Percentiles rank a stretch among this genome's conserved stretches.
Conservation (phyloP, 2,329 filamentous ascomycete species). For the Pseudogymnoascus sp. region DNA sequence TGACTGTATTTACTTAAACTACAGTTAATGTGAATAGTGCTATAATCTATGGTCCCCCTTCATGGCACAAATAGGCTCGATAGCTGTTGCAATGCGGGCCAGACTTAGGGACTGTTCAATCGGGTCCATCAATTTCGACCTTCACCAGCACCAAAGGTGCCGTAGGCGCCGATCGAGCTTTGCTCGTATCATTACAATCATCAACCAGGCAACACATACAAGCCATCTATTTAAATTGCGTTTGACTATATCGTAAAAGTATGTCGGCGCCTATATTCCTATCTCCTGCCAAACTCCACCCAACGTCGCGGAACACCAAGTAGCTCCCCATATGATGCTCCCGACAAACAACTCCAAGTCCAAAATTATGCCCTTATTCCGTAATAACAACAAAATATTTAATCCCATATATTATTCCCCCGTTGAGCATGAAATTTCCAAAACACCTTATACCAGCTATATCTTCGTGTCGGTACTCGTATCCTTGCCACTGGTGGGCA, state of each 20-base stretch:
- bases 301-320: background rate
- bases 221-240: background rate
- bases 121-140: no score
- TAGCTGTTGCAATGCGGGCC: no score
- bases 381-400: background rate
- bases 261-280: background rate
- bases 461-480: conserved; percentile 1
- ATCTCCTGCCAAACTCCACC: background rate
- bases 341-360: background rate
- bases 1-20: no score
- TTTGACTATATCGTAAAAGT: background rate
- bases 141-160: no score
- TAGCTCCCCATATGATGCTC: background rate
- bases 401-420: background rate
- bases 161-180: no score
- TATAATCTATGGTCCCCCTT: no score
- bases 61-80: no score
- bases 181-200: no score
- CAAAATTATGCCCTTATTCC: background rate
- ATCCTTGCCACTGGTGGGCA: background rate
- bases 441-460: background rate
- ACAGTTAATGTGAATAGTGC: no score
- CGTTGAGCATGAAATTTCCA: background rate
- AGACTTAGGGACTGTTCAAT: no score
- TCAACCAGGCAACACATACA: background rate